Conservation (phyloP, 345 rosid species). For the Excoecaria agallocha region DNA sequence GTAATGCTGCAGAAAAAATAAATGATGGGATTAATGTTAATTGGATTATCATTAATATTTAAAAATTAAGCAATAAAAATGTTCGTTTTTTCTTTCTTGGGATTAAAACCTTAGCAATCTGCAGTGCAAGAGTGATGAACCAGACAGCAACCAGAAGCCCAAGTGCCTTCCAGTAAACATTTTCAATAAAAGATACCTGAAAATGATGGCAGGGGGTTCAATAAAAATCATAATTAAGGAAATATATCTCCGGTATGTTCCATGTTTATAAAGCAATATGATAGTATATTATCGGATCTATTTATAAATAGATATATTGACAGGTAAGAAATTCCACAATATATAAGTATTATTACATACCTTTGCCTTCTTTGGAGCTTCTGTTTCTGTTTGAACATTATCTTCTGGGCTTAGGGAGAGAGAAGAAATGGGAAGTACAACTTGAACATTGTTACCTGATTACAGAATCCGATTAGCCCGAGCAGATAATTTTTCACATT, state of each 20-base stretch:
- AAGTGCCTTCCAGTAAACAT: conserved; percentile 44
- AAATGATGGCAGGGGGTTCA: neutral
- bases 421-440: too few relatives aligned
- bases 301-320: too few relatives aligned
- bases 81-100: too few relatives aligned
- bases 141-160: conserved; percentile 43
- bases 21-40: neutral
- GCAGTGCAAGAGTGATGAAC: conserved; percentile 35
- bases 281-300: too few relatives aligned
- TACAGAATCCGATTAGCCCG: neutral
- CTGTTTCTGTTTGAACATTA: too few relatives aligned
- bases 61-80: neutral
- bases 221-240: neutral
- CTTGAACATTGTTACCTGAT: too few relatives aligned
- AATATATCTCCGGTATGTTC: too few relatives aligned
- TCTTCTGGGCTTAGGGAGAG: too few relatives aligned
- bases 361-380: too few relatives aligned
- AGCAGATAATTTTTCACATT: neutral
- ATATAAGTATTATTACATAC: too few relatives aligned
- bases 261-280: too few relatives aligned
- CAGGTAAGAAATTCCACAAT: too few relatives aligned
- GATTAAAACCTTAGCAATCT: conserved; percentile 42
- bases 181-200: conserved; percentile 45
- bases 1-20: conserved; percentile 42
- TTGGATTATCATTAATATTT: conserved; percentile 1